These are phyloP conservation scores for Aspergillus cristatus DNA, from an alignment of 495 filamentous ascomycete genomes.

Conservation along the genomic window DNA sequence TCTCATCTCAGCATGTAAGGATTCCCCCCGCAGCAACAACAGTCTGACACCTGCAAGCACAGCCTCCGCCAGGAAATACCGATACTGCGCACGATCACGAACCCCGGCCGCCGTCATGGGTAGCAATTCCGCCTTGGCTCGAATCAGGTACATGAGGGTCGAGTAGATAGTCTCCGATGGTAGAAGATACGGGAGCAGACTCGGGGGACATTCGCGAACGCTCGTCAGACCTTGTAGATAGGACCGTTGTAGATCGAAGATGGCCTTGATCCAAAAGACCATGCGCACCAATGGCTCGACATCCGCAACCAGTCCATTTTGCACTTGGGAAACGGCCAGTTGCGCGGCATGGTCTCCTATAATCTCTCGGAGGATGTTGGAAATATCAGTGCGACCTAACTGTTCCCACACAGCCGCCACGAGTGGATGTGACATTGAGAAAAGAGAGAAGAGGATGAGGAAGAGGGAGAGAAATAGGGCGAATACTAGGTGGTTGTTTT, in stretches of 20 bases:
- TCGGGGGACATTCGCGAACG: constrained; percentile 10
- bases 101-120: constrained; percentile 7
- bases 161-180: constrained; percentile 14
- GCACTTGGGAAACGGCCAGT: constrained; percentile 10
- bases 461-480: too few relatives aligned
- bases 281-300: constrained; percentile 13
- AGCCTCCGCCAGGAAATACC: constrained; percentile 13
- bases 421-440: constrained; percentile 22
- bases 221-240: constrained; percentile 14
- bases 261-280: constrained; percentile 19
- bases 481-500: too few relatives aligned
- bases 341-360: constrained; percentile 18
- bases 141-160: constrained; percentile 18
- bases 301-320: constrained; percentile 8
- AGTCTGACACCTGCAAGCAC: constrained; percentile 16
- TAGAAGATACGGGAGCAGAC: constrained; percentile 13
- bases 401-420: constrained; percentile 25
- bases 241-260: constrained; percentile 21
- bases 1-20: constrained; percentile 10
- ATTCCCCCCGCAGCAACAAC: constrained; percentile 14
- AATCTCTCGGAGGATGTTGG: constrained; percentile 21
- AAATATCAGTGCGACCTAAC: constrained; percentile 18
- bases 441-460: constrained; percentile 3
- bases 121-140: constrained; percentile 15
- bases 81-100: constrained; percentile 8